Evolutionary conservation across 305 asterid genomes (phyloP), one percentile per base, ranked within the genome.

Genomic region (Coffea humblotiana): DNA sequence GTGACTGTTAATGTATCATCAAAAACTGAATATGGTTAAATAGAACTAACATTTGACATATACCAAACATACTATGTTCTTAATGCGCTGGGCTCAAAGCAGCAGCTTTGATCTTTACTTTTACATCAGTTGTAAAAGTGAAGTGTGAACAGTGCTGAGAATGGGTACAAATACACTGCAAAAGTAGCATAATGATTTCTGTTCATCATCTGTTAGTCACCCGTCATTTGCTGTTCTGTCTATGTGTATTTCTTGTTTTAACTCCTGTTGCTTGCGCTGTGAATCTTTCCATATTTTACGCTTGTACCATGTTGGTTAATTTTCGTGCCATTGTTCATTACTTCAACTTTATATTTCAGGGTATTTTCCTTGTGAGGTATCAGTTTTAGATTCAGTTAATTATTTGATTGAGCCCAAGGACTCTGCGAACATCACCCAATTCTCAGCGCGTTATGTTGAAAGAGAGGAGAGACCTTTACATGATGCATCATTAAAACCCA

Each of bases 361-460:
- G 67, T 96, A 79, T 85, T 81, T 79, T 64, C 95, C 97, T 54
- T 96, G 99, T 82, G 94, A 90, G 76, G 93, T 96, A 56, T 75
- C 86, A 75, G 90, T 94, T 82, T 83, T 81, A 78, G 90, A 90
- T 82, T 91, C 98, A 51, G 91, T 96, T 65, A 80, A 88, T 78
- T 83, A 88, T 83, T 85, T 94, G 82, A 82, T 79, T 74, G 97
- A 96, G 84, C 99, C 98, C 56, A 90, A 87, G 88, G 91, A 92
- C 47, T 88, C 82, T 43, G 78, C 68, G 77, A 91, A 92, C 87
- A 88, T 90, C 82, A 77, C 91, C 80, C 91, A 80, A 80, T 96
- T 94, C 90, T 86, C 97, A 54, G 83, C 89, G 92, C 90, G 85
- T 14, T 96, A 90, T 87, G 87, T 91, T 79, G 88, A 86, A 85